A percentile compares a stretch with the other conserved stretches of the same genome.
phyloP scores from a whole-genome alignment of 1,139 yeast species.

The Suhomyces panamericanus region DNA sequence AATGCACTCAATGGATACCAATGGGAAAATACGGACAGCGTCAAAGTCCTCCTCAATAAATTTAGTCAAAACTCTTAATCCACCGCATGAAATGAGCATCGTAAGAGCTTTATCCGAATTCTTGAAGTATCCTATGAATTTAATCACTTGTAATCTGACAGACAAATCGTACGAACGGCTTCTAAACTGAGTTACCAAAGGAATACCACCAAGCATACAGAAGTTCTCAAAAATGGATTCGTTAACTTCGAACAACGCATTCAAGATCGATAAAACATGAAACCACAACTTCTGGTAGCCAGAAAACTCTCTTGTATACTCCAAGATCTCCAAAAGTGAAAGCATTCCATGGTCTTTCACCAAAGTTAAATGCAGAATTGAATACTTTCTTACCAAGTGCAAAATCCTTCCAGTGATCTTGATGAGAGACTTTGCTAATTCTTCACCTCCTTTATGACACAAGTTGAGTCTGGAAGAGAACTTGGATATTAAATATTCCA shows the following conservation, averaged over 20 bases:
- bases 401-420: constrained; percentile 44
- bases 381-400: constrained; percentile 44
- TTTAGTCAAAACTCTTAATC: constrained; percentile 49
- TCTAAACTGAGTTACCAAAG: constrained; percentile 48
- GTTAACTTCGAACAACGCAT: constrained; percentile 38
- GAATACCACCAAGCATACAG: constrained; percentile 59
- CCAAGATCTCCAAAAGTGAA: constrained; percentile 50
- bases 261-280: constrained; percentile 43
- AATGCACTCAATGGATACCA: constrained; percentile 49
- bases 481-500: constrained; percentile 41
- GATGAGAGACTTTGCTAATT: constrained; percentile 30
- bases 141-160: constrained; percentile 47
- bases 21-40: constrained; percentile 44
- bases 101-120: constrained; percentile 43
- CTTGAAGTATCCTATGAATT: constrained; percentile 41
- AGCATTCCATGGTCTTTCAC: constrained; percentile 52
- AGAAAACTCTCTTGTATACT: constrained; percentile 31
- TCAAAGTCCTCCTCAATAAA: constrained; percentile 58
- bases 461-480: constrained; percentile 36
- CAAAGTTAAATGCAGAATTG: constrained; percentile 42
- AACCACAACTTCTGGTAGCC: constrained; percentile 39
- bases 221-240: constrained; percentile 48
- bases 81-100: constrained; percentile 59
- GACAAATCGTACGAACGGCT: constrained; percentile 34
- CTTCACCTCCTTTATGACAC: constrained; percentile 35